Evolutionary conservation across 805 yeast species (phyloP).

Genomic region (Maudiozyma barnettii): DNA sequence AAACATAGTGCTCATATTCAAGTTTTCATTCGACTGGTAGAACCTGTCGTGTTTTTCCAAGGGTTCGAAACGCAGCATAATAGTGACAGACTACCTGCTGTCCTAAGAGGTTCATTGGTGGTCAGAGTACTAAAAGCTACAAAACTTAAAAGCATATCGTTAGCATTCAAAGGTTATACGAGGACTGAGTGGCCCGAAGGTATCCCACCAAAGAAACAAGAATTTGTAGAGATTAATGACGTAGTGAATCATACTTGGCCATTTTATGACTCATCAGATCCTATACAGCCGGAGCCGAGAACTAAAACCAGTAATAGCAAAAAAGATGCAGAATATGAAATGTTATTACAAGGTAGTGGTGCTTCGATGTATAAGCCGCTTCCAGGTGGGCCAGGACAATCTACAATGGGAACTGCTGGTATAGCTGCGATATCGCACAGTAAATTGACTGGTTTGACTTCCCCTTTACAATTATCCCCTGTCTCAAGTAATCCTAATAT

Average conservation of each 20-base stretch:
- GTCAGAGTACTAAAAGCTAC: conserved; percentile 62
- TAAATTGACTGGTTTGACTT: not conserved
- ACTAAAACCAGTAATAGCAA: not conserved
- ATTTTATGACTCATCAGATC: conserved; percentile 41
- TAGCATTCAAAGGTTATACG: conserved; percentile 57
- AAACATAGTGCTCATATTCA: conserved; percentile 58
- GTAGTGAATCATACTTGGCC: conserved; percentile 85
- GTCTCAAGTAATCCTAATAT: not conserved
- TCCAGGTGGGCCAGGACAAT: not conserved
- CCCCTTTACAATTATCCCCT: conserved; percentile 3
- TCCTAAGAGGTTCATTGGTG: conserved; percentile 71
- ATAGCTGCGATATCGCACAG: no score
- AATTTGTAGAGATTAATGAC: conserved; percentile 54
- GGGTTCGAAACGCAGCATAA: conserved; percentile 68
- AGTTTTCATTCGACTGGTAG: conserved; percentile 67
- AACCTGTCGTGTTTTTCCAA: conserved; percentile 67
- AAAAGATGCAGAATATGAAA: conserved; percentile 1
- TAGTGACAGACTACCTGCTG: conserved; percentile 59
- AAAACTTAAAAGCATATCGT: conserved; percentile 52
- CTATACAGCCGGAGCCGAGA: not conserved
- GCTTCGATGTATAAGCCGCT: conserved; percentile 13
- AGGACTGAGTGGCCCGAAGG: conserved; percentile 98
- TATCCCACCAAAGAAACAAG: conserved; percentile 77
- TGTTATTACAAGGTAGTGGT: conserved; percentile 10
- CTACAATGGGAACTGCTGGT: not conserved